Evolutionary conservation across 208 protist species (phyloP), one percentile per base, ranked within the genome.

Genomic region (Eutreptiella sp.): DNA sequence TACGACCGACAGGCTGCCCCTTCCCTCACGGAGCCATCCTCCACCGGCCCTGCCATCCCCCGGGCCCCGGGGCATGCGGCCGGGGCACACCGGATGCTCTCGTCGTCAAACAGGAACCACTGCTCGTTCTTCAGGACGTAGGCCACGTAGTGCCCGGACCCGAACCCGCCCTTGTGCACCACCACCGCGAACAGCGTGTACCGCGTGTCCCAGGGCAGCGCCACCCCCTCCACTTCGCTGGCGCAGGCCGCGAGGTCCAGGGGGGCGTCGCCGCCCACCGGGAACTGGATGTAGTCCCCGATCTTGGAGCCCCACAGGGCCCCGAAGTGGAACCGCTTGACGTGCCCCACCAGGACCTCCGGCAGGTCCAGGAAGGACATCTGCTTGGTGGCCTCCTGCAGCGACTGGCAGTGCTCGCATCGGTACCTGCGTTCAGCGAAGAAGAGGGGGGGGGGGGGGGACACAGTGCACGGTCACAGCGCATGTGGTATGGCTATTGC

Each of bases 81-180:
- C 2, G 57, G 48, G 3, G 69, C 77, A 16, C 34, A 0, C 19
- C n/a, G 38, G 4, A 87, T 48, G 39, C 70, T 70, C 14, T 85
- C 72, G 66, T 92, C 86, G 68, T 77, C 90, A 28, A 85, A 63
- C 60, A 81, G 76, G 27, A 90, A 58, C 86, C 86, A 92, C 31
- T 46, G 27, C 59, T 63, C 32, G 36, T 65, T 53, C 61, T 92
- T 92, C 36, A 68, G 68, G 1, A 76, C 66, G 65, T 73, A 89
- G 34, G 75, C 73, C 29, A 80, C 85, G 74, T 92, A 92, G 71
- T 92, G 86, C 16, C 86, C 86, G 23, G 83, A 77, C 19, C 70
- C 66, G 38, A 82, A 79, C 53, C 75, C 79, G 43, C 86, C 86
- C 65, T 83, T 76, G 68, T 92, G 86, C 31, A 83, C 80, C 7